phyloP scores from a whole-genome alignment of 2,329 filamentous ascomycete genomes.

The Ceratocystis lukuohia region DNA sequence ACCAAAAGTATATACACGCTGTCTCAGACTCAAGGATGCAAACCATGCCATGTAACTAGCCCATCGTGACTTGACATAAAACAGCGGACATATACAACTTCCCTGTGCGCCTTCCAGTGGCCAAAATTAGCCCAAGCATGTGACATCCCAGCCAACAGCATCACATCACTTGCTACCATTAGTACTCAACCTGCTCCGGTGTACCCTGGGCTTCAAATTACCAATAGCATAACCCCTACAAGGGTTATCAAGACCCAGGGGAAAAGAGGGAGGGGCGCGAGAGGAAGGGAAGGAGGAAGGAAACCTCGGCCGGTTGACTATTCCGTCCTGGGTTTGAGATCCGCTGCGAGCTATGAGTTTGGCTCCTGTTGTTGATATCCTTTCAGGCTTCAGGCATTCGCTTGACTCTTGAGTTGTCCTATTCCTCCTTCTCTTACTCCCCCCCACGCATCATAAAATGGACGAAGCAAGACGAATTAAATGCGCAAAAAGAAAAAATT shows the following conservation, averaged over 20 bases:
- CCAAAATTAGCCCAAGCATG: not conserved
- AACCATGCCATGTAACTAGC: not conserved
- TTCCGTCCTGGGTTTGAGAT: not conserved
- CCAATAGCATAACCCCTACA: not conserved
- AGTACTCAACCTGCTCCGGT: not conserved
- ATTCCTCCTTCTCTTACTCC: not conserved
- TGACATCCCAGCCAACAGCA: not conserved
- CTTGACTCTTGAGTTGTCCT: not conserved
- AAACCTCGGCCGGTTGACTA: not conserved
- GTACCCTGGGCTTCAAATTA: not conserved
- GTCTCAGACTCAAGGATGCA: not conserved
- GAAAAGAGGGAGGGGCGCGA: not conserved
- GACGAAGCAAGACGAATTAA: not conserved
- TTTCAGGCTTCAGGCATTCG: not conserved
- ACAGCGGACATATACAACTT: not conserved
- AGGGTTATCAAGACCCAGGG: not conserved
- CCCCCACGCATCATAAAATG: not conserved
- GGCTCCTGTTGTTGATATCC: not conserved
- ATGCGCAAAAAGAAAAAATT: not conserved
- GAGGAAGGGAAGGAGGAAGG: not conserved
- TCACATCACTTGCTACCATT: not conserved
- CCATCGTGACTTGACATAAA: not conserved
- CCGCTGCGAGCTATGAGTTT: not conserved
- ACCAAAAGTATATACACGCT: not conserved
- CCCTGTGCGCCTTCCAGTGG: not conserved